Conservation (phyloP, 768 basidiomycete species). For the Paxillus ammoniavirescens region DNA sequence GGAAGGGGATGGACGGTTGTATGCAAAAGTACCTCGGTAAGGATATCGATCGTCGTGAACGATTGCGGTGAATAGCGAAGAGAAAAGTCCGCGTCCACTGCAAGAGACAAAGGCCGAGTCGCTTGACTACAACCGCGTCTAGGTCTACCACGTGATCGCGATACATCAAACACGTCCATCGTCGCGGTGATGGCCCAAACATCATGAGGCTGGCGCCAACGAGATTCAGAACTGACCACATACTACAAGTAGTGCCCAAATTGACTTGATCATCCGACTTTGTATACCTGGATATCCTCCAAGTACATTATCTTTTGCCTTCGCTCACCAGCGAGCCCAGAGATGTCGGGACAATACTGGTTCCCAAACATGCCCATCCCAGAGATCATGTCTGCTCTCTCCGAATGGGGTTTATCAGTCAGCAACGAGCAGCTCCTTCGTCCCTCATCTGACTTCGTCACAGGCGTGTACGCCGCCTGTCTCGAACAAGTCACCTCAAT, state of each 20-base stretch:
- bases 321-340: not conserved
- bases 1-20: not conserved
- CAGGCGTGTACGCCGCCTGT: constrained; percentile 66
- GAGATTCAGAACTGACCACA: no score
- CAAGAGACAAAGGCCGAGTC: no score
- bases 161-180: not conserved
- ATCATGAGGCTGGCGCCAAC: no score
- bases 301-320: not conserved
- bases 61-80: not conserved
- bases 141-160: constrained; percentile 29
- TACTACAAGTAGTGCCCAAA: no score
- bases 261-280: no score
- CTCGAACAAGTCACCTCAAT: constrained; percentile 71
- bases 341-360: constrained; percentile 43
- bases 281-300: not conserved
- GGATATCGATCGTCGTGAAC: not conserved
- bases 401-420: constrained; percentile 67
- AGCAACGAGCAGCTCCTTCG: constrained; percentile 64
- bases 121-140: no score
- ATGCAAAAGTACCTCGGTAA: not conserved
- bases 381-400: constrained; percentile 65
- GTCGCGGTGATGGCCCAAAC: no score
- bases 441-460: constrained; percentile 71
- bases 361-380: constrained; percentile 64
- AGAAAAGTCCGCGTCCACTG: not conserved